Evolutionary conservation across 2,329 filamentous ascomycete species (phyloP), one percentile per base, ranked within the genome.

Genomic region (Dactylellina cionopaga): DNA sequence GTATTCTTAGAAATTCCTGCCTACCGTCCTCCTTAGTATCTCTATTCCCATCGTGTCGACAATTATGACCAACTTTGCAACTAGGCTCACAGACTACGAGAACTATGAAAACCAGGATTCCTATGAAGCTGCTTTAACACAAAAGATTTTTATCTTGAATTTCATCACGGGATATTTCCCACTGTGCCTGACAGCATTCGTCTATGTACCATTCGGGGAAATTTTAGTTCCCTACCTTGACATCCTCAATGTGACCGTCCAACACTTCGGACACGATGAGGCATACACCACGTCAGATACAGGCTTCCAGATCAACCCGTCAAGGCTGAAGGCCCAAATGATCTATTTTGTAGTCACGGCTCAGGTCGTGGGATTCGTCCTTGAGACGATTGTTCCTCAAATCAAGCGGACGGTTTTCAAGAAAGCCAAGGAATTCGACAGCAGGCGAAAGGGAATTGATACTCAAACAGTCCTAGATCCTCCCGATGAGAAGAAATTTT

Each of bases 341-440:
- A 95, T 97, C 74, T 98, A 96, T 82, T 95, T 96, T 74, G 96
- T 94, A 0, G 91, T 98, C 29, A 97, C 94, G 0, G 94, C 92
- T 0, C 94, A 97, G 79, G 86, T 97, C 35, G 89, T 99, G 76
- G 95, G 91, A 78, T 89, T 97, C 59, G 88, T 86, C 10, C 88
- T 94, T 73, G 95, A 99, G 80, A 87, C 92, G 3, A 83, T 97
- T 33, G 87, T 97, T 1, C 95, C 95, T 0, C 92, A 92, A 76
- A 81, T 92, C 55, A 97, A 96, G 81, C 89, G 91, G 73, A 88
- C 88, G 77, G 87, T 89, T 0, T 89, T 90, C 79, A 85, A 87
- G 76, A 94, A 93, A 77, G 92, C 92, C 78, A 91, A 92, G 80
- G 84, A 92, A 75, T 87, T 91, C 60, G 87, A 92, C 77, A 85